Conservation (phyloP, 1,139 yeast species). For the Saccharomyces hybrid region DNA sequence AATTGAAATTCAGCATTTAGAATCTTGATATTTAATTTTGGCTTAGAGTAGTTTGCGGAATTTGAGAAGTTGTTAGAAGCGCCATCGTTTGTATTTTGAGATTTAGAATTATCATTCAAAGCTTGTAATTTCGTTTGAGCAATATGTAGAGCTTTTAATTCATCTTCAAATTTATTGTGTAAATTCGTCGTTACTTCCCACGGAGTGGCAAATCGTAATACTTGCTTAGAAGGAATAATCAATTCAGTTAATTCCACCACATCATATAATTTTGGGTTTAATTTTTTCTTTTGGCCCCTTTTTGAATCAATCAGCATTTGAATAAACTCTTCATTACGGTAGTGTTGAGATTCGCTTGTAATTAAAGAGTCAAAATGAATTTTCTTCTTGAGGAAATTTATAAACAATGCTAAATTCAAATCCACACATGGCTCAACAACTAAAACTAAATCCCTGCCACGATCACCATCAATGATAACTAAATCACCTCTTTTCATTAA, state of each 20-base stretch:
- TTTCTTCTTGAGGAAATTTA: constrained; percentile 70
- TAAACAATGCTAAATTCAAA: constrained; percentile 69
- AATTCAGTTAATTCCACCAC: constrained; percentile 32
- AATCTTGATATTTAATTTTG: constrained; percentile 38
- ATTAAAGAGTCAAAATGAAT: constrained; percentile 33
- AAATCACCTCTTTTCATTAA: constrained; percentile 61
- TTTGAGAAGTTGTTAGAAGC: background rate
- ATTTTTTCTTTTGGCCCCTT: constrained; percentile 18
- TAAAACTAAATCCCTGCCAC: constrained; percentile 87
- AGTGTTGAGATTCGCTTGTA: constrained; percentile 26
- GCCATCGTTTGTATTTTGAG: constrained; percentile 7
- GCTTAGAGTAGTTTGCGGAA: constrained; percentile 1
- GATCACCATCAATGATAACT: constrained; percentile 92
- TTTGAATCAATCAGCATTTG: constrained; percentile 24
- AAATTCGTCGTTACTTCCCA: constrained; percentile 35
- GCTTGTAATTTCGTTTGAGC: constrained; percentile 34
- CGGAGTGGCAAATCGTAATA: constrained; percentile 45
- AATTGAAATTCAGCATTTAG: constrained; percentile 88
- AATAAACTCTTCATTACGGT: constrained; percentile 23
- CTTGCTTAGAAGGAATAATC: constrained; percentile 55
- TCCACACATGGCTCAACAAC: constrained; percentile 61
- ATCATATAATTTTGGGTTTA: constrained; percentile 32
- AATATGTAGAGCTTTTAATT: constrained; percentile 41
- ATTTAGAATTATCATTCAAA: constrained; percentile 19
- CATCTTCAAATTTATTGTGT: constrained; percentile 36